A percentile compares a stretch with the other conserved stretches of the same genome.
phyloP scores from a whole-genome alignment of 1,284 basidiomycete species.

The Ganoderma boninense region DNA sequence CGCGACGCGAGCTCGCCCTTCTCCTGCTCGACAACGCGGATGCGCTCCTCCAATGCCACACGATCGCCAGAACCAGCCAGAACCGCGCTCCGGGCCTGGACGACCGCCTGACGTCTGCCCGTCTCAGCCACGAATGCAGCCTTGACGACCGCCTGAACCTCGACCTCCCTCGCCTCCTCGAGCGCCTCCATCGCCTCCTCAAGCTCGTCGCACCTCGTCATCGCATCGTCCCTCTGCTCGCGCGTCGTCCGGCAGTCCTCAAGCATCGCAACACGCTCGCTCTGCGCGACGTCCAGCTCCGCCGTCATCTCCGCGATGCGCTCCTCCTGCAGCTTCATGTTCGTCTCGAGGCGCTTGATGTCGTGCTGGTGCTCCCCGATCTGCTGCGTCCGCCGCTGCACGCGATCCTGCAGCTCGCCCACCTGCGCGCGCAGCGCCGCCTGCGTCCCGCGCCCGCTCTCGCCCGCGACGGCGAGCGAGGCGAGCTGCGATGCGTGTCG shows the following conservation, averaged over 20 bases:
- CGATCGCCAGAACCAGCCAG: background rate
- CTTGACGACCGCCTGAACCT: conserved; percentile 49
- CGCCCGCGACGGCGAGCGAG: conserved; percentile 58
- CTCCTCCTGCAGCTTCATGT: conserved; percentile 75
- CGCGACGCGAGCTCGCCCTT: conserved; percentile 20
- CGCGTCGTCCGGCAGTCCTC: conserved; percentile 81
- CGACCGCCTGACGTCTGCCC: conserved; percentile 47
- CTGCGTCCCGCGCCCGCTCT: conserved; percentile 47
- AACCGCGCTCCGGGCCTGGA: conserved; percentile 25
- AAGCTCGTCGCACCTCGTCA: conserved; percentile 49
- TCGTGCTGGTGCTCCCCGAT: conserved; percentile 80
- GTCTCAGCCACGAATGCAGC: conserved; percentile 33
- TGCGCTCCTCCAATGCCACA: conserved; percentile 15
- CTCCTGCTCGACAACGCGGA: conserved; percentile 23
- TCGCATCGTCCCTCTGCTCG: conserved; percentile 70
- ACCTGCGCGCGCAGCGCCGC: conserved; percentile 66
- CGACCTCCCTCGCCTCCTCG: conserved; percentile 48
- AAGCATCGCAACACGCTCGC: conserved; percentile 79
- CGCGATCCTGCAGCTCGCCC: conserved; percentile 66
- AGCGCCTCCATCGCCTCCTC: conserved; percentile 64
- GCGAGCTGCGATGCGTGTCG: conserved; percentile 68
- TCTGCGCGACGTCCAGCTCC: conserved; percentile 69
- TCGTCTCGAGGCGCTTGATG: conserved; percentile 74
- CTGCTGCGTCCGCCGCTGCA: conserved; percentile 70
- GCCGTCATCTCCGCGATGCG: conserved; percentile 68